These are phyloP conservation scores for Camellia lanceoleosa DNA, from an alignment of 148 eudicot species.

Conservation along the genomic window DNA sequence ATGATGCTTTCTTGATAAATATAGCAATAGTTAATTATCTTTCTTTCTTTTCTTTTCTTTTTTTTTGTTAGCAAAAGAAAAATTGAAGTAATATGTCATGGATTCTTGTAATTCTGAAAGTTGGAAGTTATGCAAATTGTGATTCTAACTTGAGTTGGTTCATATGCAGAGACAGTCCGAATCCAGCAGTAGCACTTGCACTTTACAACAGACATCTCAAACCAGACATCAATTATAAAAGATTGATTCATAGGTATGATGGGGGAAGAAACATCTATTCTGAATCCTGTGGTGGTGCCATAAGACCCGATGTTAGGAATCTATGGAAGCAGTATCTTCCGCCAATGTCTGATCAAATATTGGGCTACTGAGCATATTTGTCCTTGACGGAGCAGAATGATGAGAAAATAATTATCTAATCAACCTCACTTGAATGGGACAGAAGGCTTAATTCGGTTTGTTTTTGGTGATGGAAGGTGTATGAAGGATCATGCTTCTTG, in stretches of 20 bases:
- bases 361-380: neutral
- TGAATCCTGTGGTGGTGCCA: constrained; percentile 7
- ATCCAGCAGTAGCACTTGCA: constrained; percentile 20
- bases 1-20: neutral
- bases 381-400: too few species aligned
- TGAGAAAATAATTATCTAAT: too few species aligned
- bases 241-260: constrained; percentile 2
- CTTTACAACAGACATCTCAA: constrained; percentile 18
- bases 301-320: constrained; percentile 8
- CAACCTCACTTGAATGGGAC: too few species aligned
- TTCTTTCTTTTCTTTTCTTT: too few species aligned
- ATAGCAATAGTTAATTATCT: neutral
- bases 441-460: too few species aligned
- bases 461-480: too few species aligned
- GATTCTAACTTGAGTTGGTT: constrained; percentile 9
- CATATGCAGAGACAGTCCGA: constrained; percentile 7
- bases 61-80: neutral
- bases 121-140: neutral
- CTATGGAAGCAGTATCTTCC: constrained; percentile 22
- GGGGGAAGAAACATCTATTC: constrained; percentile 3
- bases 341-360: constrained; percentile 9
- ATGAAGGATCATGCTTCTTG: too few species aligned
- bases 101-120: neutral
- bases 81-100: neutral
- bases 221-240: constrained; percentile 4